Percentiles rank a stretch among this genome's conserved stretches.
phyloP scores from a whole-genome alignment of 441 rosid genomes.

The Jatropha podagrica region DNA sequence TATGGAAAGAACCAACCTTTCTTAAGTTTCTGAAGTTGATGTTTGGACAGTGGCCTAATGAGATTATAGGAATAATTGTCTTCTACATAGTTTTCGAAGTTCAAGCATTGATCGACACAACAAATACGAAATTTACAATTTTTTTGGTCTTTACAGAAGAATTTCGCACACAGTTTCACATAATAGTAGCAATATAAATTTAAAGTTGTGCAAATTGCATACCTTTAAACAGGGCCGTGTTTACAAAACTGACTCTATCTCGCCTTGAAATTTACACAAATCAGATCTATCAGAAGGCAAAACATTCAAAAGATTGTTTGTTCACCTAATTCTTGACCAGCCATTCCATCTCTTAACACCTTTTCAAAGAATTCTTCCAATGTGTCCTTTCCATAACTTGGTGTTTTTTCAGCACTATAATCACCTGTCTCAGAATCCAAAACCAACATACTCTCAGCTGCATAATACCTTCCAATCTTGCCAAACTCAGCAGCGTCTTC shows the following conservation, averaged over 20 bases:
- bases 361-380: conserved; percentile 75
- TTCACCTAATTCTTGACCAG: conserved; percentile 93
- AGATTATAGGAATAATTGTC: too few relatives aligned
- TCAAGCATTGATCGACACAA: too few relatives aligned
- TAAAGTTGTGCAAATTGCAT: conserved; percentile 4
- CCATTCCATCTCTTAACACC: conserved; percentile 85
- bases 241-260: conserved; percentile 25
- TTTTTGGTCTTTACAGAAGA: not conserved
- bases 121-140: too few relatives aligned
- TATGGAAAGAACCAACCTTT: too few relatives aligned
- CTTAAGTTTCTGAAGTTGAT: too few relatives aligned
- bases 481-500: conserved; percentile 97
- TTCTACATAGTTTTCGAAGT: too few relatives aligned
- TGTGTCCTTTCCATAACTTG: conserved; percentile 81
- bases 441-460: conserved; percentile 90
- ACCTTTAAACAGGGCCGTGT: not conserved
- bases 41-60: too few relatives aligned
- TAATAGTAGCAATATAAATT: too few relatives aligned
- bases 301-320: conserved; percentile 52
- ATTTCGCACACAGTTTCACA: not conserved
- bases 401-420: conserved; percentile 80
- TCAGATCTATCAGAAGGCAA: conserved; percentile 9
- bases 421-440: conserved; percentile 84
- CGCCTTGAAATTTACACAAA: conserved; percentile 17
- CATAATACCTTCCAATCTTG: conserved; percentile 90